Percentiles rank a stretch among this genome's conserved stretches.
phyloP scores from a whole-genome alignment of 176 grass and related monocot genomes.

The Zoysia japonica region DNA sequence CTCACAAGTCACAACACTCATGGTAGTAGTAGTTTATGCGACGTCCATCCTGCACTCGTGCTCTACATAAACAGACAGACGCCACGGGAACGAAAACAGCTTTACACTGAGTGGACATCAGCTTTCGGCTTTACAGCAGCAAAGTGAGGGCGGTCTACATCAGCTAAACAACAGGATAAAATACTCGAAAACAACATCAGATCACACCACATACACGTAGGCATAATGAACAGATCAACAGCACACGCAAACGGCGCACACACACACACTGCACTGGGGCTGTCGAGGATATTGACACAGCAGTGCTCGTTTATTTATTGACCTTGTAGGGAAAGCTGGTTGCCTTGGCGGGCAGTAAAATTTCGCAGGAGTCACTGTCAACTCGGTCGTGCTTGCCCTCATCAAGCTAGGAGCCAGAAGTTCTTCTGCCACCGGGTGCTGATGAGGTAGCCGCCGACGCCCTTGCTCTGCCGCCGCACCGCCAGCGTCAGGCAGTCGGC shows the following conservation, averaged over 20 bases:
- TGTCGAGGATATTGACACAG: neutral
- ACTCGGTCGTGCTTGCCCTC: neutral
- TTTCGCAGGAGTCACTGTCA: neutral
- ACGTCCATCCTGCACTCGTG: neutral
- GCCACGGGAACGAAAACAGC: neutral
- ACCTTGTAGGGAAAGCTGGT: neutral
- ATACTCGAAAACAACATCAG: neutral
- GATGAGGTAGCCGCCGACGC: slow-evolving; percentile 84
- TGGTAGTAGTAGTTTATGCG: neutral
- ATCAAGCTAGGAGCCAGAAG: slow-evolving; percentile 92
- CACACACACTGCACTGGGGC: neutral
- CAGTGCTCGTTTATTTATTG: neutral
- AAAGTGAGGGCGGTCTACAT: neutral
- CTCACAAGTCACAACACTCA: no score
- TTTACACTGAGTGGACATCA: neutral
- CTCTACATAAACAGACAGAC: neutral
- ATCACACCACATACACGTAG: neutral
- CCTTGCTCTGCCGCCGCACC: slow-evolving; percentile 75
- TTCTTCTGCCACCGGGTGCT: slow-evolving; percentile 98
- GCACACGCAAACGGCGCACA: neutral
- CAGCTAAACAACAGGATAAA: slow-evolving; percentile 7
- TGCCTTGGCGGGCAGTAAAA: slow-evolving; percentile 1
- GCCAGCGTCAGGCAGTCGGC: slow-evolving; percentile 90
- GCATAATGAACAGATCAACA: neutral
- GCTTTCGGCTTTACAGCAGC: slow-evolving; percentile 40